Percentiles rank a stretch among this genome's conserved stretches.
phyloP scores from a whole-genome alignment of 495 filamentous ascomycete species.

The Daldinia caldariorum region DNA sequence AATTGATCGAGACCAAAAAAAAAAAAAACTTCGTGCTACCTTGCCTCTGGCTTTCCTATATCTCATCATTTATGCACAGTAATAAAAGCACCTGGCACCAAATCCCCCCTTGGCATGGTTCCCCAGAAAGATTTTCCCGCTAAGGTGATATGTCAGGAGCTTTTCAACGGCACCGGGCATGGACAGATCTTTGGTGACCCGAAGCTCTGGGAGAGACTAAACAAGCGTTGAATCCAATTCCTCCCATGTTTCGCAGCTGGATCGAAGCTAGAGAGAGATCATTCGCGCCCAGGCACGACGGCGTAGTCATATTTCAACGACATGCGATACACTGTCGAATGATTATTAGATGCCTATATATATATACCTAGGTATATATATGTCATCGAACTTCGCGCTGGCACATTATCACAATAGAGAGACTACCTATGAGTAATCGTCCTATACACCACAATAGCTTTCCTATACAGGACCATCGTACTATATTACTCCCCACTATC shows the following conservation, averaged over 20 bases:
- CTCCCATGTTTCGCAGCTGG: conserved; percentile 43
- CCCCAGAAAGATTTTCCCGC: conserved; percentile 52
- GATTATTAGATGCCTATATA: conserved; percentile 8
- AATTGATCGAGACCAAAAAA: conserved; percentile 4
- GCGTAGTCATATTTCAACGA: conserved; percentile 39
- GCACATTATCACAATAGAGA: neutral
- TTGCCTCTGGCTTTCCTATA: conserved; percentile 30
- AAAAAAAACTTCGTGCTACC: conserved; percentile 27
- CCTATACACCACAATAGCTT: neutral
- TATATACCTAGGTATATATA: neutral
- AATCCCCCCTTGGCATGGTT: conserved; percentile 40
- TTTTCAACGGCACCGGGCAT: conserved; percentile 41
- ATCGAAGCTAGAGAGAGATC: conserved; percentile 45
- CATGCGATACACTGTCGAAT: conserved; percentile 31
- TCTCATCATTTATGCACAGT: conserved; percentile 33
- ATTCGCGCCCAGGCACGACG: conserved; percentile 43
- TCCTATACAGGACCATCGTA: conserved; percentile 20
- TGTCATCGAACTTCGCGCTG: neutral
- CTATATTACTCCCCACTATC: conserved; percentile 43
- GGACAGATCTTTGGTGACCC: conserved; percentile 50
- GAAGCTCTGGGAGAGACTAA: conserved; percentile 49
- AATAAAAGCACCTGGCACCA: conserved; percentile 18
- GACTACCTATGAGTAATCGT: neutral
- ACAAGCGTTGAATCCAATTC: conserved; percentile 49
- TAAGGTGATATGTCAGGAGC: conserved; percentile 50